phyloP scores from a whole-genome alignment of 2,329 filamentous ascomycete genomes.

The Moelleriella libera region DNA sequence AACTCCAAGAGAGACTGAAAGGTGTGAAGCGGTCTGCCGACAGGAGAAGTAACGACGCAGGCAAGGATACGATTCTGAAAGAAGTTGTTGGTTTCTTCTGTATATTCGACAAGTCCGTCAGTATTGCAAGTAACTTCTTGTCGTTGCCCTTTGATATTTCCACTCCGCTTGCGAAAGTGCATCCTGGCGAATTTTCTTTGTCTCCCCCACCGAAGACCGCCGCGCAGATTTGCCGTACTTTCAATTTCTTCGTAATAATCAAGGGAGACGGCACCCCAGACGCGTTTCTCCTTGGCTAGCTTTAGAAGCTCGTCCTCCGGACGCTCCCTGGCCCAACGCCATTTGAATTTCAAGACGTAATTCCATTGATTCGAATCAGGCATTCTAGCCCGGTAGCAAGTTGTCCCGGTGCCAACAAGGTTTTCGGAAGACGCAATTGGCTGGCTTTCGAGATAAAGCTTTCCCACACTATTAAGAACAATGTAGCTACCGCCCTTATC shows the following conservation, averaged over 20 bases:
- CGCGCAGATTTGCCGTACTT: constrained; percentile 7
- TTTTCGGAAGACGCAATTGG: constrained; percentile 11
- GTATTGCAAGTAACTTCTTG: background rate
- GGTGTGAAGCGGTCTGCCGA: constrained; percentile 7
- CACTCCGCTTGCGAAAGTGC: background rate
- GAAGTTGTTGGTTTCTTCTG: constrained; percentile 4
- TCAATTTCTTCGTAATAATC: constrained; percentile 10
- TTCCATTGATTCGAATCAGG: constrained; percentile 11
- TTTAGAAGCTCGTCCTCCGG: constrained; percentile 18
- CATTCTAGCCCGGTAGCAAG: constrained; percentile 15
- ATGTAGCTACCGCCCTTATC: constrained; percentile 9
- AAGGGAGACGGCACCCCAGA: constrained; percentile 14
- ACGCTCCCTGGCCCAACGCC: constrained; percentile 15
- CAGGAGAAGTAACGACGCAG: constrained; percentile 9
- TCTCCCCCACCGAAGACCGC: constrained; percentile 6
- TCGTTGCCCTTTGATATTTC: background rate
- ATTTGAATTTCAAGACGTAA: constrained; percentile 17
- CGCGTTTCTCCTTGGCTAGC: constrained; percentile 12
- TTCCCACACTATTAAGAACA: background rate
- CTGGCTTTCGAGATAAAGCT: constrained; percentile 8
- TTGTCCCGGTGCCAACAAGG: constrained; percentile 15
- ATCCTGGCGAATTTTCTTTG: constrained; percentile 5
- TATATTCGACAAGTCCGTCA: constrained; percentile 4
- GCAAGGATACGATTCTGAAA: constrained; percentile 8
- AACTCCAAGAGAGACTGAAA: constrained; percentile 6